A percentile compares a stretch with the other conserved stretches of the same genome.
Evolutionary conservation across 2,329 filamentous ascomycete genomes (phyloP).

Genomic region (Fusarium devonianum): DNA sequence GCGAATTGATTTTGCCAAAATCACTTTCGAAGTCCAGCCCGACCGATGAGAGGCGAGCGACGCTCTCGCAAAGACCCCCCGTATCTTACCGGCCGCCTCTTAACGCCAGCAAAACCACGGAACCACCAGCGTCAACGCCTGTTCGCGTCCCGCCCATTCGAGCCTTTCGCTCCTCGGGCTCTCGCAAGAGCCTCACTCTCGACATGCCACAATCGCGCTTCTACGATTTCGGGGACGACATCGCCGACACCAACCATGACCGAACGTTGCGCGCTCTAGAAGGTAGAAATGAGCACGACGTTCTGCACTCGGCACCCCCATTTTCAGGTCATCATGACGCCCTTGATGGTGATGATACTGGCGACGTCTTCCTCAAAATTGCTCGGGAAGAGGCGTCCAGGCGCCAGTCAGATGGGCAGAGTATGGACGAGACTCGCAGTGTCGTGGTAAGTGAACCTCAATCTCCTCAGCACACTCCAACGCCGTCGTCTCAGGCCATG

Average conservation of each 20-base stretch:
- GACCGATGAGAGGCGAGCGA: conserved; percentile 57
- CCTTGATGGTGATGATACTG: conserved; percentile 59
- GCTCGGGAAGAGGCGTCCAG: conserved; percentile 60
- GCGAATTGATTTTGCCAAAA: conserved; percentile 57
- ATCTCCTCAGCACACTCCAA: conserved; percentile 5
- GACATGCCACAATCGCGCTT: conserved; percentile 59
- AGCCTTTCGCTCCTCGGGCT: conserved; percentile 63
- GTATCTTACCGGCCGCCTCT: conserved; percentile 58
- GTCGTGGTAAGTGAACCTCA: conserved; percentile 54
- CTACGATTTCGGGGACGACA: conserved; percentile 55
- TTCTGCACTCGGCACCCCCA: conserved; percentile 50
- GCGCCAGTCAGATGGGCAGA: conserved; percentile 47
- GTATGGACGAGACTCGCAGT: conserved; percentile 47
- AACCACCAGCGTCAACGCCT: conserved; percentile 45
- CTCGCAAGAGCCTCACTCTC: conserved; percentile 60
- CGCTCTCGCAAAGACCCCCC: conserved; percentile 53
- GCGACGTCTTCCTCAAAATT: conserved; percentile 66
- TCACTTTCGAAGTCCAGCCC: conserved; percentile 48
- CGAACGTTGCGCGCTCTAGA: conserved; percentile 60
- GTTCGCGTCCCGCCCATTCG: conserved; percentile 62
- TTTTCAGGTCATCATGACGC: conserved; percentile 48
- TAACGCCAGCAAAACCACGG: conserved; percentile 40
- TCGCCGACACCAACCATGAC: conserved; percentile 55
- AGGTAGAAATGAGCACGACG: conserved; percentile 45
- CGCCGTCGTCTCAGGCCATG: too few relatives aligned